These are phyloP conservation scores for Neonectria ditissima DNA, from an alignment of 2,329 filamentous ascomycete genomes.

Conservation along the genomic window DNA sequence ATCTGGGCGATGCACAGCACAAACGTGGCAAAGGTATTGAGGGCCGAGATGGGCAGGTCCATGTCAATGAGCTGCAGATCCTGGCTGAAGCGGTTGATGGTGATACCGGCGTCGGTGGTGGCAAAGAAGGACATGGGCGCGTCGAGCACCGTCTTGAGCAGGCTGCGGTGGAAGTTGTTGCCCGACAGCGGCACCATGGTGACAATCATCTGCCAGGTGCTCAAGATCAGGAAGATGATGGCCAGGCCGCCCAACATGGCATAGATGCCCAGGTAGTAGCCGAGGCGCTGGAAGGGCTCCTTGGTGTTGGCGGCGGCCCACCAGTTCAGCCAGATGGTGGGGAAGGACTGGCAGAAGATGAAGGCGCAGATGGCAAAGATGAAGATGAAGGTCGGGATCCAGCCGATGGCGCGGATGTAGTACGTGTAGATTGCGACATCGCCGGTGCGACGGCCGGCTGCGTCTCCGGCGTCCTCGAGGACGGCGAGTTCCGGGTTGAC, in stretches of 20 bases:
- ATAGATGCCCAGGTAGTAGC: conserved; percentile 42
- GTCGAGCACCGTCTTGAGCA: conserved; percentile 39
- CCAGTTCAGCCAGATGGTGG: conserved; percentile 45
- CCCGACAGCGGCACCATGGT: conserved; percentile 42
- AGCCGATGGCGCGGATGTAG: conserved; percentile 44
- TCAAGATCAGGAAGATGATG: conserved; percentile 33
- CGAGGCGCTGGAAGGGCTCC: conserved; percentile 30
- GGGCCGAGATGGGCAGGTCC: conserved; percentile 46
- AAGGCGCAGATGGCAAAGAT: conserved; percentile 40
- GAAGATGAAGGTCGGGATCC: conserved; percentile 38
- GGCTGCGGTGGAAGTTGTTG: conserved; percentile 35
- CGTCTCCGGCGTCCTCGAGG: conserved; percentile 18
- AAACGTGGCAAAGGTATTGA: conserved; percentile 39
- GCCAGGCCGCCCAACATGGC: conserved; percentile 35
- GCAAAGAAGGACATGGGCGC: conserved; percentile 52
- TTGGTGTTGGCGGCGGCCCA: conserved; percentile 40
- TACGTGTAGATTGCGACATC: conserved; percentile 41
- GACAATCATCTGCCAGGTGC: conserved; percentile 44
- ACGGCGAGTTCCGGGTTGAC: conserved; percentile 8
- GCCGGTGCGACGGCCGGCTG: conserved; percentile 32
- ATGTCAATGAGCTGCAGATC: conserved; percentile 55
- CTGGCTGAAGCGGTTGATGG: conserved; percentile 55
- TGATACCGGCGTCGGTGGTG: conserved; percentile 49
- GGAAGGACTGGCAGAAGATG: conserved; percentile 43
- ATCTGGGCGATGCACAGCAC: conserved; percentile 39